Evolutionary conservation across 1,284 basidiomycete genomes (phyloP).

Genomic region (Cerrena zonata): DNA sequence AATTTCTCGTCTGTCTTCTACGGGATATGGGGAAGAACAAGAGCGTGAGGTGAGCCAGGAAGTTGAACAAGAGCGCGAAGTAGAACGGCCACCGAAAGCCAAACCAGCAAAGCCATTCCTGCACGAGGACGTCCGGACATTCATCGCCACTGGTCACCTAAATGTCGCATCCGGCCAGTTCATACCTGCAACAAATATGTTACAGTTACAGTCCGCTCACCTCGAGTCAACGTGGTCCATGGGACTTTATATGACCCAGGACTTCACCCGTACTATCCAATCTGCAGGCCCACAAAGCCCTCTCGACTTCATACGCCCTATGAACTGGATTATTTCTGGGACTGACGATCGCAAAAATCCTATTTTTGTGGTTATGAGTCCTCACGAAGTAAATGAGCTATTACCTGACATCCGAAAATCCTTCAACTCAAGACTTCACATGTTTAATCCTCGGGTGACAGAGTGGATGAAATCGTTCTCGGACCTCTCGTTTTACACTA

Average conservation of each 20-base stretch:
- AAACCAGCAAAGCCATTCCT: slow-evolving; percentile 15
- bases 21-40: slow-evolving; percentile 41
- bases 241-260: neutral
- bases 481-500: slow-evolving; percentile 31
- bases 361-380: slow-evolving; percentile 39
- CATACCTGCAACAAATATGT: neutral
- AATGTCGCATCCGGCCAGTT: neutral
- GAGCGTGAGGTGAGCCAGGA: slow-evolving; percentile 45
- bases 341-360: neutral
- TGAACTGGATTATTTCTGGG: neutral
- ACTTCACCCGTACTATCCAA: neutral
- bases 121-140: neutral
- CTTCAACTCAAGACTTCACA: neutral
- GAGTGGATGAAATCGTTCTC: slow-evolving; percentile 35
- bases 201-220: too few relatives aligned
- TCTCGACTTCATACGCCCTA: neutral
- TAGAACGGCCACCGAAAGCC: slow-evolving; percentile 29
- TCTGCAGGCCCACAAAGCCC: neutral
- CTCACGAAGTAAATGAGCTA: slow-evolving; percentile 39
- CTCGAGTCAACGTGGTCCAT: too few relatives aligned
- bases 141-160: neutral
- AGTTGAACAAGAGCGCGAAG: slow-evolving; percentile 35
- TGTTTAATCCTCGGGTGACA: slow-evolving; percentile 37
- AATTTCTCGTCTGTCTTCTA: neutral
- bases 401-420: slow-evolving; percentile 39